phyloP scores from a whole-genome alignment of 768 basidiomycete genomes.

The Heimioporus sp. region DNA sequence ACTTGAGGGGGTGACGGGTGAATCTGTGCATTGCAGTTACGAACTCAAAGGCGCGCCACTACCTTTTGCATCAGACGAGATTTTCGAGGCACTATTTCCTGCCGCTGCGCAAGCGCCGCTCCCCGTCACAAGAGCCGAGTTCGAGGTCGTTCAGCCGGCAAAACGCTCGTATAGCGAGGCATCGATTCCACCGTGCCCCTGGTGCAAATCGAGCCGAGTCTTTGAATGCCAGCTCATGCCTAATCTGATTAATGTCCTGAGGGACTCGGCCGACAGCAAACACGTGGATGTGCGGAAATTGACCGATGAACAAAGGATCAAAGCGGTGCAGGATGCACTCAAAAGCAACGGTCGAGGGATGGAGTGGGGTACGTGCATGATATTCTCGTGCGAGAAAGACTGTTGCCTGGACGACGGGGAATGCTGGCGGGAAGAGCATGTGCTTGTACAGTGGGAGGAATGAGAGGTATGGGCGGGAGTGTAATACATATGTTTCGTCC shows the following conservation, averaged over 20 bases:
- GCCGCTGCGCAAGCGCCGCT: slow-evolving; percentile 40
- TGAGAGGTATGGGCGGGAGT: slow-evolving; percentile 23
- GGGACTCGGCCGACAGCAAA: slow-evolving; percentile 26
- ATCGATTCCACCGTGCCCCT: slow-evolving; percentile 60
- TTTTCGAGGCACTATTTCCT: slow-evolving; percentile 77
- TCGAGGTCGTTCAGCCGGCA: slow-evolving; percentile 45
- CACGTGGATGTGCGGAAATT: slow-evolving; percentile 31
- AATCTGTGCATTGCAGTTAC: slow-evolving; percentile 51
- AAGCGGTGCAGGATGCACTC: slow-evolving; percentile 54
- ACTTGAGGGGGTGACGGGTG: not conserved
- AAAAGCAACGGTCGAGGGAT: slow-evolving; percentile 61
- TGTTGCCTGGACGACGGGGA: slow-evolving; percentile 54
- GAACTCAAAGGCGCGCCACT: slow-evolving; percentile 84
- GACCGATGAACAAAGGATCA: slow-evolving; percentile 69
- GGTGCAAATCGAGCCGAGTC: slow-evolving; percentile 63
- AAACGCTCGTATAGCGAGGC: slow-evolving; percentile 55
- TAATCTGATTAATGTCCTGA: slow-evolving; percentile 80
- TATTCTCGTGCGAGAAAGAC: slow-evolving; percentile 85
- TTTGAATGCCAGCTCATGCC: slow-evolving; percentile 98
- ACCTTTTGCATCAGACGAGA: slow-evolving; percentile 76
- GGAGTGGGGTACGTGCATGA: slow-evolving; percentile 93
- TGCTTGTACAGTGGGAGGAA: slow-evolving; percentile 75
- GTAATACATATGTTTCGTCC: not conserved
- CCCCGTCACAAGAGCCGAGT: slow-evolving; percentile 59
- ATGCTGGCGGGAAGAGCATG: slow-evolving; percentile 72